Conservation (phyloP, 208 protist species). For the Novymonas esmeraldas region DNA sequence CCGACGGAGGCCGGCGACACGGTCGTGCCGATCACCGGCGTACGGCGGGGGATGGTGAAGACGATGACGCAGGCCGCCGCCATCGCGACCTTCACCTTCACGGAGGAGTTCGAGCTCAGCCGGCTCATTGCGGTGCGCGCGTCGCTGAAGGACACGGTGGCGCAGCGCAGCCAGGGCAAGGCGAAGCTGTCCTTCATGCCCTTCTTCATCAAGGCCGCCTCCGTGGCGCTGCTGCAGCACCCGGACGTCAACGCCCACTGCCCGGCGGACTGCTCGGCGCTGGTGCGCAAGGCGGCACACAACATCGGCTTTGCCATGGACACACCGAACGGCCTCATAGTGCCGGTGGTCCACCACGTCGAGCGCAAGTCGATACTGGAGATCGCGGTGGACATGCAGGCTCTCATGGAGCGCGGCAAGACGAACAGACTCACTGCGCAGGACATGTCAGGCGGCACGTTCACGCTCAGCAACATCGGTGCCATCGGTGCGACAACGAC, state of each 20-base stretch:
- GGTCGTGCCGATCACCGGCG: slow-evolving; percentile 47
- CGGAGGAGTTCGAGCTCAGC: slow-evolving; percentile 91
- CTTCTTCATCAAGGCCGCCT: slow-evolving; percentile 95
- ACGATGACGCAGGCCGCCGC: slow-evolving; percentile 87
- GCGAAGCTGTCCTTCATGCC: slow-evolving; percentile 92
- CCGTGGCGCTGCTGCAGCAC: slow-evolving; percentile 84
- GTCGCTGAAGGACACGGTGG: slow-evolving; percentile 54
- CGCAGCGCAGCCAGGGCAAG: slow-evolving; percentile 19
- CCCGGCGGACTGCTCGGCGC: slow-evolving; percentile 49
- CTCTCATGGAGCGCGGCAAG: slow-evolving; percentile 64
- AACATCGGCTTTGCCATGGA: slow-evolving; percentile 97
- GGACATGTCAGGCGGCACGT: slow-evolving; percentile 92
- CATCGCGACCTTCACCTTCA: slow-evolving; percentile 92
- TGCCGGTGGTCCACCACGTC: slow-evolving; percentile 94
- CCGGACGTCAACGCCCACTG: slow-evolving; percentile 90
- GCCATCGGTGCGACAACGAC: slow-evolving; percentile 95
- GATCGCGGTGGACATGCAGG: slow-evolving; percentile 92
- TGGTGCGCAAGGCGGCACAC: slow-evolving; percentile 89
- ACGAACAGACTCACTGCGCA: slow-evolving; percentile 53
- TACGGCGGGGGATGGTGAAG: slow-evolving; percentile 91
- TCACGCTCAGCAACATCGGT: slow-evolving; percentile 97
- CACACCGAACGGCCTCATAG: slow-evolving; percentile 94
- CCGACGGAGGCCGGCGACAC: slow-evolving; percentile 28
- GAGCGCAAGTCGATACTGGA: slow-evolving; percentile 89
- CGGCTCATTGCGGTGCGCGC: slow-evolving; percentile 57